phyloP scores from a whole-genome alignment of 106 monocot genomes.

The Cymbidium sinense region DNA sequence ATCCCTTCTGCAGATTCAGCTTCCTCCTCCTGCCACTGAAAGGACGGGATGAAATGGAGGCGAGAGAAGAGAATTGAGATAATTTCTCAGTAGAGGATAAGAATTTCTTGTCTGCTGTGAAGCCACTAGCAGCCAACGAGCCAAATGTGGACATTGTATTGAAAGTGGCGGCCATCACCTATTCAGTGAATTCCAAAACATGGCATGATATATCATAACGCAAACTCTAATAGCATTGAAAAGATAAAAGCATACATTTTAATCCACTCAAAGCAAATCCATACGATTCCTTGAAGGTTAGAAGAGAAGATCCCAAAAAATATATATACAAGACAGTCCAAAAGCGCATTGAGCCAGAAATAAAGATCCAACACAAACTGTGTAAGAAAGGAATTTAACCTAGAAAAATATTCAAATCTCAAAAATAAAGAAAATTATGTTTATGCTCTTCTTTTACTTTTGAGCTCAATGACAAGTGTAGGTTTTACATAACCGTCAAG shows the following conservation, averaged over 20 bases:
- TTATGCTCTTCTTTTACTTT: no score
- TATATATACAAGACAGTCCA: neutral
- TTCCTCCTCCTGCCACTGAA: slow-evolving; percentile 27
- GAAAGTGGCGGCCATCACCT: slow-evolving; percentile 60
- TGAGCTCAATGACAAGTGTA: no score
- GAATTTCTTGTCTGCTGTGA: slow-evolving; percentile 31
- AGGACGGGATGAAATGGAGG: slow-evolving; percentile 17
- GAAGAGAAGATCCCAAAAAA: neutral
- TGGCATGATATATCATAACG: neutral
- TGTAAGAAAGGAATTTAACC: no score
- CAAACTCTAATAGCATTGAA: neutral
- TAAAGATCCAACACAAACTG: neutral
- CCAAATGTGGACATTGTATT: slow-evolving; percentile 45
- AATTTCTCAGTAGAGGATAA: slow-evolving; percentile 15
- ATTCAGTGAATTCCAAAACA: neutral
- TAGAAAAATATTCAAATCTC: neutral
- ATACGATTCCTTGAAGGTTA: neutral
- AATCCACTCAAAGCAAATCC: neutral
- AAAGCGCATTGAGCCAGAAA: neutral
- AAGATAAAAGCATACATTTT: neutral
- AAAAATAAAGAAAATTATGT: neutral
- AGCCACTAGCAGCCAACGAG: slow-evolving; percentile 36
- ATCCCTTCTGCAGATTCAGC: slow-evolving; percentile 33
- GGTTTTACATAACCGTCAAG: no score
- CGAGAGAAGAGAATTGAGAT: slow-evolving; percentile 19